phyloP scores from a whole-genome alignment of 108 stramenopile species.

The Bacterosira constricta region DNA sequence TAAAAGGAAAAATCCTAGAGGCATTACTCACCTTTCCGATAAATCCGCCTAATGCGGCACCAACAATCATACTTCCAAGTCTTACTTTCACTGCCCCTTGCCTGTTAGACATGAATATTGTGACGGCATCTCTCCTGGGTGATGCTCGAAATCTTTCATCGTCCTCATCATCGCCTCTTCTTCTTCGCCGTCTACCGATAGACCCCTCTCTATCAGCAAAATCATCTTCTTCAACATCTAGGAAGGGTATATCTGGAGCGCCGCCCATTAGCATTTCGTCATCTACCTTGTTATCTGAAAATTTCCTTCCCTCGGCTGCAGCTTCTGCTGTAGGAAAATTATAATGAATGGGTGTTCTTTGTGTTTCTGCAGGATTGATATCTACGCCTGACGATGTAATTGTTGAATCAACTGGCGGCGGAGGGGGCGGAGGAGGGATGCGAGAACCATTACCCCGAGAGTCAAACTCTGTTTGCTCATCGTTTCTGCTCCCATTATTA shows the following conservation, averaged over 20 bases:
- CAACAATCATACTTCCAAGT: constrained; percentile 53
- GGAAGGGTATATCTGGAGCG: constrained; percentile 20
- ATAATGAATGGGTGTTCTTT: constrained; percentile 47
- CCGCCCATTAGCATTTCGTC: not conserved
- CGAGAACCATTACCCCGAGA: not conserved
- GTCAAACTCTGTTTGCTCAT: not conserved
- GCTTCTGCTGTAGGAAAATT: constrained; percentile 46
- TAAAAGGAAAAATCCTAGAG: not conserved
- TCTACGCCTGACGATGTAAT: not conserved
- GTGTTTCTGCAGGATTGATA: constrained; percentile 41
- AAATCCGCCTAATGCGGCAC: constrained; percentile 55
- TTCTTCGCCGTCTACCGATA: constrained; percentile 21
- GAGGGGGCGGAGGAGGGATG: not conserved
- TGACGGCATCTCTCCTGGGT: constrained; percentile 71
- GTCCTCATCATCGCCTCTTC: constrained; percentile 28
- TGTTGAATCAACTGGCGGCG: constrained; percentile 2
- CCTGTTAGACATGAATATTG: constrained; percentile 67
- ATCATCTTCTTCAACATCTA: constrained; percentile 22
- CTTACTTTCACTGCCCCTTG: constrained; percentile 57
- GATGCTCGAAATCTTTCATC: constrained; percentile 39
- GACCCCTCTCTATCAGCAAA: not conserved
- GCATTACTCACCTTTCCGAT: constrained; percentile 58
- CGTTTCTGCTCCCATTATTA: not conserved
- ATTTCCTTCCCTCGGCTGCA: constrained; percentile 27
- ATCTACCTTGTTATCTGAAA: not conserved